These are phyloP conservation scores for Peniophora sp. DNA, from an alignment of 1,284 basidiomycete genomes.

Conservation along the genomic window DNA sequence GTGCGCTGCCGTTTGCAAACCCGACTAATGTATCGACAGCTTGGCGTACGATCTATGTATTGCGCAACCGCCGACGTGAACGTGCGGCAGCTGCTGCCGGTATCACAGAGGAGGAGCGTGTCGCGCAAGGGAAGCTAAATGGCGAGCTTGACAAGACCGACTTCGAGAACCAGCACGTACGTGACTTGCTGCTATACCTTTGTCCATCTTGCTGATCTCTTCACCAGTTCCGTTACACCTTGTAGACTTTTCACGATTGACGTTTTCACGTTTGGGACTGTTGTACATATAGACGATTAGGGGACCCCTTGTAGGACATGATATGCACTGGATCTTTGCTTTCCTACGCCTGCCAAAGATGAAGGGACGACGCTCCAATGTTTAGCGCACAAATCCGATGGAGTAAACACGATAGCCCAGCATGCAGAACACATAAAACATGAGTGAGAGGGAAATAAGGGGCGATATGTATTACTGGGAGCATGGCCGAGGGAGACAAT, in stretches of 20 bases:
- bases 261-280: too few species aligned
- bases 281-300: too few species aligned
- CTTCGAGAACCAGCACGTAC: slow-evolving; percentile 10
- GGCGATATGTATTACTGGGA: too few species aligned
- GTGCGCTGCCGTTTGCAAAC: neutral
- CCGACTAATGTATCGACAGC: neutral
- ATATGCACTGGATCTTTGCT: too few species aligned
- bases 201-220: neutral
- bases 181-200: neutral
- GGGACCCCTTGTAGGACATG: too few species aligned
- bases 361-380: too few species aligned
- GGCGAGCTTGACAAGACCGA: slow-evolving; percentile 10
- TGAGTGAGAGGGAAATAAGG: too few species aligned
- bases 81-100: slow-evolving; percentile 3
- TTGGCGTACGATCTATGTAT: slow-evolving; percentile 8
- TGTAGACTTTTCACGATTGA: neutral
- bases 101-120: slow-evolving; percentile 7
- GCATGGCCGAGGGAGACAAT: too few species aligned
- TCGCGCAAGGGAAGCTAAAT: slow-evolving; percentile 5
- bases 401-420: too few species aligned
- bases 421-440: too few species aligned
- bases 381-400: too few species aligned
- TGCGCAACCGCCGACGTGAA: slow-evolving; percentile 9
- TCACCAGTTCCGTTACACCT: neutral
- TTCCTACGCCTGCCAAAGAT: too few species aligned